Evolutionary conservation across 129 eudicot genomes (phyloP).

Genomic region (Silybum marianum): DNA sequence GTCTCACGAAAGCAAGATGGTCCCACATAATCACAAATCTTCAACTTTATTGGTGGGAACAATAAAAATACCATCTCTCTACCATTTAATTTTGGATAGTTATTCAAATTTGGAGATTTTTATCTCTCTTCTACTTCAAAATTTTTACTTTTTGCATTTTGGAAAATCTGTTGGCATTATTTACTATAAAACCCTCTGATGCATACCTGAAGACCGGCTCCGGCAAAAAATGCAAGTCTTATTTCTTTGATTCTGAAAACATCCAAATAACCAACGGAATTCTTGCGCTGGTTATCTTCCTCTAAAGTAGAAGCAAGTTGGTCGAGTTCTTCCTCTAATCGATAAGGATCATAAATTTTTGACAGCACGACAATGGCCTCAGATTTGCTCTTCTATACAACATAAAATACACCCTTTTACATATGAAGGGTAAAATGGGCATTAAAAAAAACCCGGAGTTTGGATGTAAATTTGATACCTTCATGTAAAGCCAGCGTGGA

Average conservation of each 20-base stretch:
- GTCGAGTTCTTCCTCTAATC: constrained; percentile 83
- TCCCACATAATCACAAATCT: not conserved
- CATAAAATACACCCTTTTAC: not conserved
- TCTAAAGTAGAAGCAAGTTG: constrained; percentile 70
- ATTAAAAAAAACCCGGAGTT: not conserved
- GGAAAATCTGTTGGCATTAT: not conserved
- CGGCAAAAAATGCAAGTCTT: constrained; percentile 89
- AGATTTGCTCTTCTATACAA: constrained; percentile 64
- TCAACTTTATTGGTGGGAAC: not conserved
- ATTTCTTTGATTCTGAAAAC: constrained; percentile 70
- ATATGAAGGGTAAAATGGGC: constrained; percentile 5
- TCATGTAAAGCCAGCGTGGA: constrained; percentile 95
- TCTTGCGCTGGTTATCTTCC: constrained; percentile 64
- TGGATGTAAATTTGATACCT: constrained; percentile 33
- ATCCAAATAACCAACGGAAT: constrained; percentile 59
- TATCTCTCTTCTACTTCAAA: not conserved
- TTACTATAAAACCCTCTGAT: not conserved
- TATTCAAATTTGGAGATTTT: not conserved
- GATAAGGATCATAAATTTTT: constrained; percentile 77
- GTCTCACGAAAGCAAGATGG: too few relatives aligned
- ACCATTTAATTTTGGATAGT: not conserved
- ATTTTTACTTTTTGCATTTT: too few relatives aligned
- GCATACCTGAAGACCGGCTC: constrained; percentile 94
- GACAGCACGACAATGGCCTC: constrained; percentile 85
- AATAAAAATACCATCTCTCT: too few relatives aligned